Evolutionary conservation across 495 filamentous ascomycete genomes (phyloP).

Genomic region (Neurospora sp.): DNA sequence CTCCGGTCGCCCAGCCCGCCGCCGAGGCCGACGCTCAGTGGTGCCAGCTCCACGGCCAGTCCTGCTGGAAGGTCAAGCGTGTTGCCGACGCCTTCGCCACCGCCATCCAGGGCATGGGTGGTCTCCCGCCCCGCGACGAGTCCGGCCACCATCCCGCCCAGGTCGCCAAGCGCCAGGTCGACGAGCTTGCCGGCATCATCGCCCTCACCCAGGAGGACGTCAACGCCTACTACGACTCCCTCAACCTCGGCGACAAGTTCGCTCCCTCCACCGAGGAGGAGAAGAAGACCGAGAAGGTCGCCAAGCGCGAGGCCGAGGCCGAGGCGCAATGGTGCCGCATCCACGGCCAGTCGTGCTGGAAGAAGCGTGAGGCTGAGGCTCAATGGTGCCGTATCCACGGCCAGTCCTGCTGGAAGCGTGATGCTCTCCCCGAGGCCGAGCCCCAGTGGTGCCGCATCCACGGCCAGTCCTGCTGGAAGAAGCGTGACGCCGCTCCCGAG

Average conservation of each 20-base stretch:
- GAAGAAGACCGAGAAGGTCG: background rate
- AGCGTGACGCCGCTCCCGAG: slow-evolving; percentile 1
- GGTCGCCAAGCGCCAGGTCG: slow-evolving; percentile 17
- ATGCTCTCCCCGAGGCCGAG: too few species aligned
- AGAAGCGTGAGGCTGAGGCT: too few species aligned
- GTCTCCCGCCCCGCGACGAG: slow-evolving; percentile 13
- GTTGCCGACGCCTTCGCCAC: slow-evolving; percentile 26
- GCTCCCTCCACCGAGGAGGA: slow-evolving; percentile 3
- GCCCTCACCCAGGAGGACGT: slow-evolving; percentile 20
- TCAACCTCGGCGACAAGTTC: slow-evolving; percentile 7
- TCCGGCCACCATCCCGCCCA: slow-evolving; percentile 5
- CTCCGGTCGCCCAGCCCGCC: too few species aligned
- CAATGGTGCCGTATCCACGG: too few species aligned
- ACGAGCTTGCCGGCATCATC: slow-evolving; percentile 20
- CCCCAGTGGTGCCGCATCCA: too few species aligned
- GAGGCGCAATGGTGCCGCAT: slow-evolving; percentile 14
- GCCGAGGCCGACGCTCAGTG: slow-evolving; percentile 18
- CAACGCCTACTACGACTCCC: slow-evolving; percentile 14
- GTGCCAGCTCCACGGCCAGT: slow-evolving; percentile 22
- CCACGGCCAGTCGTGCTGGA: too few species aligned
- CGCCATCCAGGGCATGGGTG: slow-evolving; percentile 9
- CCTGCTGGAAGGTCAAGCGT: slow-evolving; percentile 30
- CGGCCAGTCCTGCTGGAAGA: slow-evolving; percentile 21
- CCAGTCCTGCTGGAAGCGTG: too few species aligned
- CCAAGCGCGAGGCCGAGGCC: slow-evolving; percentile 18